Conservation (phyloP, 192 early-diverging fungal species). For the Umbelopsis vinacea region DNA sequence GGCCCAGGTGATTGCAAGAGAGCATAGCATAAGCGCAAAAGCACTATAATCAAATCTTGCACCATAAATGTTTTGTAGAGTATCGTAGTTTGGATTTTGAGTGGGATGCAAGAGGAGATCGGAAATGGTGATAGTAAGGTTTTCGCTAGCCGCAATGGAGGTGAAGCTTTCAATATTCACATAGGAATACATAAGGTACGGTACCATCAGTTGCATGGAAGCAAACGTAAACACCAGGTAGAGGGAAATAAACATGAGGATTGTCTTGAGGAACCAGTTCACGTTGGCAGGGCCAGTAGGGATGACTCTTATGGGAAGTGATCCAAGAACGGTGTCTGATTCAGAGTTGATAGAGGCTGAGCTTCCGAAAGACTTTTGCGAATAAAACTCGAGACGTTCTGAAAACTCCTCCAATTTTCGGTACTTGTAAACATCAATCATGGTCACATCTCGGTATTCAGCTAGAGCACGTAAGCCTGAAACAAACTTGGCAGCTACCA, state of each 20-base stretch:
- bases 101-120: neutral
- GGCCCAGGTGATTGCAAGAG: neutral
- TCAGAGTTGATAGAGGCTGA: neutral
- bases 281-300: neutral
- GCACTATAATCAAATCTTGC: constrained; percentile 11
- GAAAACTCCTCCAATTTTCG: constrained; percentile 3
- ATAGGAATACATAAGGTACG: constrained; percentile 1
- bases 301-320: neutral
- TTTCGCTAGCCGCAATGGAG: neutral
- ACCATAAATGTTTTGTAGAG: neutral
- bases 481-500: constrained; percentile 8
- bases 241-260: neutral
- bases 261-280: neutral
- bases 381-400: neutral
- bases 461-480: neutral
- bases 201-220: neutral
- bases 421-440: constrained; percentile 17
- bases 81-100: neutral
- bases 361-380: neutral
- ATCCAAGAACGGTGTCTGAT: neutral
- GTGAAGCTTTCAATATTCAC: constrained; percentile 7
- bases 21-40: neutral
- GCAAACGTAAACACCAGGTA: neutral
- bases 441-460: constrained; percentile 3
- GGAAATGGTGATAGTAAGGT: neutral